A percentile compares a stretch with the other conserved stretches of the same genome.
phyloP scores from a whole-genome alignment of 2,329 filamentous ascomycete genomes.

The Pseudopyrenochaeta lycopersici region DNA sequence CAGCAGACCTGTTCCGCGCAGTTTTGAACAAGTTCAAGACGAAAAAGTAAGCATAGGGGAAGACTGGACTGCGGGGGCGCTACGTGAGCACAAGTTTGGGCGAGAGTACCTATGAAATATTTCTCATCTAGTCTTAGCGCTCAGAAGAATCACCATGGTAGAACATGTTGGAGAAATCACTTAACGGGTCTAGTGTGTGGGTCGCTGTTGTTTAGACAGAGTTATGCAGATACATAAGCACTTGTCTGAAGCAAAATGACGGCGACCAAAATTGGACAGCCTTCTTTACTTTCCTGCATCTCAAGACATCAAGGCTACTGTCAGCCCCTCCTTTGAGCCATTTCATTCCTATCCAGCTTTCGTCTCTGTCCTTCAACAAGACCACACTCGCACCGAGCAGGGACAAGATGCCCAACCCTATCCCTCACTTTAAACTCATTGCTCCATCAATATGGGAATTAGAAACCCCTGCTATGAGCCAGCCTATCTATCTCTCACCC shows the following conservation, averaged over 20 bases:
- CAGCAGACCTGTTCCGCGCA: too few species aligned
- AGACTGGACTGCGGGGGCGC: too few species aligned
- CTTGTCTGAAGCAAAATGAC: not conserved
- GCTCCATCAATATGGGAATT: constrained; percentile 27
- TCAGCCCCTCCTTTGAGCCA: not conserved
- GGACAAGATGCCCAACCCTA: not conserved
- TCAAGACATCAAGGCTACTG: not conserved
- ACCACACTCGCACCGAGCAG: constrained; percentile 5
- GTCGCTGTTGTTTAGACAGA: not conserved
- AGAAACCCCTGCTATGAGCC: constrained; percentile 6
- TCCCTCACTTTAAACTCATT: constrained; percentile 21
- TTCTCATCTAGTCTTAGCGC: too few species aligned
- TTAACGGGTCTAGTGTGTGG: not conserved
- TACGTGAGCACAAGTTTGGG: too few species aligned
- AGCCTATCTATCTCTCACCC: not conserved
- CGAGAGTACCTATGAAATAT: too few species aligned
- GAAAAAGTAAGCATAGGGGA: too few species aligned
- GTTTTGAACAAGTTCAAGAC: too few species aligned
- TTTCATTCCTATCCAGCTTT: not conserved
- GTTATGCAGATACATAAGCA: not conserved
- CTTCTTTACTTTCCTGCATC: not conserved
- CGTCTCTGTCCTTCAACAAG: not conserved
- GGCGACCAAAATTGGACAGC: not conserved
- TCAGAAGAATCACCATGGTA: too few species aligned
- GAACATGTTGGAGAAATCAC: too few species aligned